These are phyloP conservation scores for Moesziomyces sp. DNA, from an alignment of 1,284 basidiomycete genomes.

Conservation along the genomic window DNA sequence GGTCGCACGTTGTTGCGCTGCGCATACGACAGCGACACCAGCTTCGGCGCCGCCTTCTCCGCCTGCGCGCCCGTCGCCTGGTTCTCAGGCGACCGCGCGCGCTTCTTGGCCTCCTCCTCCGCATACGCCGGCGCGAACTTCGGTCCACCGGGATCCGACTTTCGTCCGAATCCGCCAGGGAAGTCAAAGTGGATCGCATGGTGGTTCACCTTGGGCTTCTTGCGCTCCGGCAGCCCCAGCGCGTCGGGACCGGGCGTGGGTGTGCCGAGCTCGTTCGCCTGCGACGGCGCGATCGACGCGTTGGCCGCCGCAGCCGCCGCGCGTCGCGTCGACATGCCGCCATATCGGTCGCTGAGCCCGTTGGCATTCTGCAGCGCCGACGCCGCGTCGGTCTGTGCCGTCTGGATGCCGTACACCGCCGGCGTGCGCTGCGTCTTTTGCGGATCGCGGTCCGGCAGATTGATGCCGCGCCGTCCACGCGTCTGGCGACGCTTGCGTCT, in stretches of 20 bases:
- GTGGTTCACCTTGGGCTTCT: conserved; percentile 51
- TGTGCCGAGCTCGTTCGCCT: conserved; percentile 45
- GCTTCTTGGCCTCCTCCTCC: conserved; percentile 50
- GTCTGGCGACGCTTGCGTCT: conserved; percentile 85
- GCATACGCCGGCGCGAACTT: conserved; percentile 47
- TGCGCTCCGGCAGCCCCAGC: conserved; percentile 45
- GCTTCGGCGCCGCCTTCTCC: conserved; percentile 40
- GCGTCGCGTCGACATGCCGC: conserved; percentile 50
- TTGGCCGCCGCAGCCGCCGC: conserved; percentile 62
- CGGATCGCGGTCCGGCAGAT: conserved; percentile 90
- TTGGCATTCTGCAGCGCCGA: conserved; percentile 22
- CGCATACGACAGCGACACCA: conserved; percentile 45
- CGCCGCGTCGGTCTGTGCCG: conserved; percentile 39
- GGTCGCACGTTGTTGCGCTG: conserved; percentile 55
- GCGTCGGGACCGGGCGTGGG: conserved; percentile 52
- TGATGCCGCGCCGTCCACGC: conserved; percentile 86
- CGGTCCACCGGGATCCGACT: conserved; percentile 48
- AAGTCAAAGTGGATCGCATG: conserved; percentile 61
- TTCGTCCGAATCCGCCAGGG: conserved; percentile 62
- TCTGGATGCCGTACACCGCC: conserved; percentile 63
- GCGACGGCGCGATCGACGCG: conserved; percentile 54
- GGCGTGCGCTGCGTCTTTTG: conserved; percentile 82
- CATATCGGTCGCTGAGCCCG: conserved; percentile 37
- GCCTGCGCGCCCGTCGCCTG: conserved; percentile 41
- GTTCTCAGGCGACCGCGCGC: conserved; percentile 44